Conservation (phyloP, 2,329 filamentous ascomycete species). For the Tolypocladium pustulatum region DNA sequence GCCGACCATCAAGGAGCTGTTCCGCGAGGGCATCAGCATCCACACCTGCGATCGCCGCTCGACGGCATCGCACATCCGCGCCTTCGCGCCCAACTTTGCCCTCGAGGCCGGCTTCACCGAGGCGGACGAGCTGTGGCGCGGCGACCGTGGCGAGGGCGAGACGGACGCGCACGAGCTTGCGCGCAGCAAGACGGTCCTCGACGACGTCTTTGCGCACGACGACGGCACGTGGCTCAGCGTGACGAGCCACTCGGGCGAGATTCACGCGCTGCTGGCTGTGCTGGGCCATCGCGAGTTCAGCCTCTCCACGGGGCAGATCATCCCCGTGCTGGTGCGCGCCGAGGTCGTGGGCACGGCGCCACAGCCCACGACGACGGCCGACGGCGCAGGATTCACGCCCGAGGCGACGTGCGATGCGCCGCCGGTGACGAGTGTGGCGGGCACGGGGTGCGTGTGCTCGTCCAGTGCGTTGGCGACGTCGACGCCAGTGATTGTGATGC, state of each 20-base stretch:
- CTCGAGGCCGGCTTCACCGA: conserved; percentile 55
- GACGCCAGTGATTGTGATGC: neutral
- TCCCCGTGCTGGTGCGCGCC: conserved; percentile 56
- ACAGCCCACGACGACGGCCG: conserved; percentile 16
- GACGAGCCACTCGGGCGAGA: conserved; percentile 50
- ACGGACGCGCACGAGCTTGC: conserved; percentile 35
- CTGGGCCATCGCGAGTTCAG: conserved; percentile 51
- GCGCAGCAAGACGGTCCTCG: conserved; percentile 37
- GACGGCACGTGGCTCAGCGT: conserved; percentile 45
- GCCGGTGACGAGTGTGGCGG: conserved; percentile 30
- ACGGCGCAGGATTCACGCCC: conserved; percentile 19
- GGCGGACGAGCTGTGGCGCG: conserved; percentile 33
- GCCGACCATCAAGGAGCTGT: conserved; percentile 51
- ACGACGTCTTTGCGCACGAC: conserved; percentile 46
- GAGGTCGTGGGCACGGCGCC: conserved; percentile 25
- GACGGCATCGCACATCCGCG: conserved; percentile 39
- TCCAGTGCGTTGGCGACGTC: conserved; percentile 1
- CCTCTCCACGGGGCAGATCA: conserved; percentile 55
- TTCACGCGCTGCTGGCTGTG: conserved; percentile 38
- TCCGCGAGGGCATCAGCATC: conserved; percentile 56
- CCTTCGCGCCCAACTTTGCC: conserved; percentile 38
- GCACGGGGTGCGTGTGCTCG: conserved; percentile 31
- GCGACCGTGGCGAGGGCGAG: conserved; percentile 30
- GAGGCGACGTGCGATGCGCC: conserved; percentile 33
- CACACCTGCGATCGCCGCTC: conserved; percentile 59